phyloP scores from a whole-genome alignment of 1,139 yeast species.

The Suhomyces yuchorum region DNA sequence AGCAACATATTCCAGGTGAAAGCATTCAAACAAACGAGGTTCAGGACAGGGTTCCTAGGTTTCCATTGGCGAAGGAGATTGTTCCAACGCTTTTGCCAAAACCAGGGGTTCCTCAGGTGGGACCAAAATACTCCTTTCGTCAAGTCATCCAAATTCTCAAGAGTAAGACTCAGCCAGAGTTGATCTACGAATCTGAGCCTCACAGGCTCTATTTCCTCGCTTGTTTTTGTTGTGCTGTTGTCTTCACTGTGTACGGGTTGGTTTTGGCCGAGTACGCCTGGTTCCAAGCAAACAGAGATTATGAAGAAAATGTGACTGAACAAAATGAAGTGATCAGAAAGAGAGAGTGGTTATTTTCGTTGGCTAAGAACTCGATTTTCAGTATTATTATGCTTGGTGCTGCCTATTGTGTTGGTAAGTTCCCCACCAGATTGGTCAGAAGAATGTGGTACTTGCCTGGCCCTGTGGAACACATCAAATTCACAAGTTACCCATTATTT shows the following conservation, averaged over 20 bases:
- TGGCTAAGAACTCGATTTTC: constrained; percentile 34
- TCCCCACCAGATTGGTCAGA: constrained; percentile 71
- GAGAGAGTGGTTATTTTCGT: constrained; percentile 41
- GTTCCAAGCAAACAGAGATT: constrained; percentile 58
- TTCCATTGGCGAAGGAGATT: constrained; percentile 67
- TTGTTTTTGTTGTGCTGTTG: constrained; percentile 68
- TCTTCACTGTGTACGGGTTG: constrained; percentile 67
- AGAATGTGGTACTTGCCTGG: constrained; percentile 77
- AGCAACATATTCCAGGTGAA: constrained; percentile 65
- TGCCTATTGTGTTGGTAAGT: constrained; percentile 48
- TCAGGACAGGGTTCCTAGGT: constrained; percentile 56
- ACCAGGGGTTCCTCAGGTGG: constrained; percentile 74
- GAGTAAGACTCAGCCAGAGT: constrained; percentile 62
- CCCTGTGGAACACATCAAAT: constrained; percentile 55
- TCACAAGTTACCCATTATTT: constrained; percentile 72
- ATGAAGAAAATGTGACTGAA: constrained; percentile 57
- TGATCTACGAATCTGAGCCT: constrained; percentile 82
- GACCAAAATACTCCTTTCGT: constrained; percentile 55
- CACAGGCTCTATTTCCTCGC: constrained; percentile 74
- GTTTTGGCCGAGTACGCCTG: constrained; percentile 61
- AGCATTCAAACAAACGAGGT: constrained; percentile 50
- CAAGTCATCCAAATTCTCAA: constrained; percentile 66
- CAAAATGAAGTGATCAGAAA: constrained; percentile 35
- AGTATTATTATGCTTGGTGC: constrained; percentile 44
- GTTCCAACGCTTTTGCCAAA: constrained; percentile 72